phyloP scores from a whole-genome alignment of 768 basidiomycete genomes.

The Cystofilobasidium capitatum region DNA sequence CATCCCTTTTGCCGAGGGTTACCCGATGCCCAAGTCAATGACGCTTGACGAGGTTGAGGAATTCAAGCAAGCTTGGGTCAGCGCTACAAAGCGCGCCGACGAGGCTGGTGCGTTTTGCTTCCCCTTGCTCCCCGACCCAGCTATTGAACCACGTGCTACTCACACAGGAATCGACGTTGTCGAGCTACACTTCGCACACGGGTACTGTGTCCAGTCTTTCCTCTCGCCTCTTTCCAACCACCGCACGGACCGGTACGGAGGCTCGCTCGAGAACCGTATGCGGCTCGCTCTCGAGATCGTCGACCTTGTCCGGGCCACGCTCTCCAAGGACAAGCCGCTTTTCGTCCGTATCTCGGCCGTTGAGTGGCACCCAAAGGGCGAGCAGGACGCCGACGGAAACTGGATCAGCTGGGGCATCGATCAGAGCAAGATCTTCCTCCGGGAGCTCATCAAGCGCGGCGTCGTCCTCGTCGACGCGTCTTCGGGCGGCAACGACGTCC shows the following conservation, averaged over 20 bases:
- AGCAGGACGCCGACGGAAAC: slow-evolving; percentile 3
- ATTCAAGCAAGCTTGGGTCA: slow-evolving; percentile 22
- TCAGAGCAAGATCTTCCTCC: slow-evolving; percentile 10
- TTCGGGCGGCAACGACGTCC: slow-evolving; percentile 12
- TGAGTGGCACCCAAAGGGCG: slow-evolving; percentile 11
- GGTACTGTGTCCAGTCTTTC: slow-evolving; percentile 52
- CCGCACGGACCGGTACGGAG: slow-evolving; percentile 59
- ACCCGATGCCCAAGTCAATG: slow-evolving; percentile 21
- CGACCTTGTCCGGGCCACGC: slow-evolving; percentile 11
- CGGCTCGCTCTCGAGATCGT: slow-evolving; percentile 48
- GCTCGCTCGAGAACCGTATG: slow-evolving; percentile 52
- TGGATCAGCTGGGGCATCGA: slow-evolving; percentile 13
- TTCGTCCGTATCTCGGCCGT: slow-evolving; percentile 11
- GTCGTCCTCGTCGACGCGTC: slow-evolving; percentile 9
- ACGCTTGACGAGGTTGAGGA: slow-evolving; percentile 26
- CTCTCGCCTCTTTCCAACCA: slow-evolving; percentile 49
- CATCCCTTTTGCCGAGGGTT: slow-evolving; percentile 23
- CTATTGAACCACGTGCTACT: background rate
- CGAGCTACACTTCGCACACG: slow-evolving; percentile 12
- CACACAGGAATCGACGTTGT: slow-evolving; percentile 10
- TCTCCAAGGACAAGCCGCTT: slow-evolving; percentile 12
- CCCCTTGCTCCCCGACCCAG: background rate
- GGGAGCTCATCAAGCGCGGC: slow-evolving; percentile 11
- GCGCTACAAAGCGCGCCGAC: slow-evolving; percentile 24
- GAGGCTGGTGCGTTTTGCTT: slow-evolving; percentile 17